Percentiles rank a stretch among this genome's conserved stretches.
phyloP scores from a whole-genome alignment of 129 eudicot genomes.

The Calendula officinalis region DNA sequence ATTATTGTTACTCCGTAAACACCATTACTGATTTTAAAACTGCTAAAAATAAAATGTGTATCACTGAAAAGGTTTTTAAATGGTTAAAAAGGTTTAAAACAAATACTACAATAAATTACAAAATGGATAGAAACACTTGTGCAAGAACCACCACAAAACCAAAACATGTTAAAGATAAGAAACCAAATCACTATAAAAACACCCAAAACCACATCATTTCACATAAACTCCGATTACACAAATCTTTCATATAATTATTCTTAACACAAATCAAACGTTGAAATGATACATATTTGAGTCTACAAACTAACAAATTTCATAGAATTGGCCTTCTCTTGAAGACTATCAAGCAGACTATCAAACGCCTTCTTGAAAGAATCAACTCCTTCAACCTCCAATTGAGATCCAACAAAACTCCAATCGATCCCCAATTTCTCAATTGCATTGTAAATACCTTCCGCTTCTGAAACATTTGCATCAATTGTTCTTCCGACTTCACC shows the following conservation, averaged over 20 bases:
- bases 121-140: constrained; percentile 15
- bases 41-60: no score
- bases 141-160: constrained; percentile 35
- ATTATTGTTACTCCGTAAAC: no score
- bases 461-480: constrained; percentile 85
- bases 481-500: constrained; percentile 88
- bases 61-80: no score
- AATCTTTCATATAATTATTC: constrained; percentile 7
- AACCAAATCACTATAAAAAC: constrained; percentile 8
- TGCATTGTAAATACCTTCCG: constrained; percentile 92
- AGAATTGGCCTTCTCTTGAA: constrained; percentile 95
- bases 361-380: constrained; percentile 99
- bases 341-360: constrained; percentile 86
- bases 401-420: constrained; percentile 79
- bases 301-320: constrained; percentile 76
- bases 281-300: constrained; percentile 11
- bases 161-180: constrained; percentile 21
- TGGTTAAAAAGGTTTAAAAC: no score
- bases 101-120: background rate
- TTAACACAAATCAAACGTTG: constrained; percentile 21
- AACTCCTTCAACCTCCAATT: constrained; percentile 90
- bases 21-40: no score
- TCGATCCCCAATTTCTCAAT: constrained; percentile 93
- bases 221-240: constrained; percentile 21
- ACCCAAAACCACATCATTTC: constrained; percentile 37